These are phyloP conservation scores for Lanmaoa rubissima DNA, from an alignment of 768 basidiomycete genomes.

Conservation along the genomic window DNA sequence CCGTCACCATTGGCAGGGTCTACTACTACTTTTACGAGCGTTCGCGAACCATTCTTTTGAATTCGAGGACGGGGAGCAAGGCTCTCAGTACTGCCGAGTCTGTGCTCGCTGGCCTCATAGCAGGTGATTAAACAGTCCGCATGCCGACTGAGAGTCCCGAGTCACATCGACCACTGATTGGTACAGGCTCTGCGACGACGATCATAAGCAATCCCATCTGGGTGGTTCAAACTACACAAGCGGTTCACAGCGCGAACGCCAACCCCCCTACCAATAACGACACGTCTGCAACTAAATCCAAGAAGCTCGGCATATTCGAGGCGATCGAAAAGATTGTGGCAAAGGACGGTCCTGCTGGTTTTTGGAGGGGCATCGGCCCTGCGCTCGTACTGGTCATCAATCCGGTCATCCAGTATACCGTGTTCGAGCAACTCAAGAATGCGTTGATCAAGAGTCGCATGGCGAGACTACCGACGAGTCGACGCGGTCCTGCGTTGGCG, in stretches of 20 bases:
- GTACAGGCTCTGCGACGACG: constrained; percentile 80
- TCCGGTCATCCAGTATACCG: constrained; percentile 92
- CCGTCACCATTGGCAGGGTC: constrained; percentile 45
- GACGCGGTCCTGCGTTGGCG: constrained; percentile 42
- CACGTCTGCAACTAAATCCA: constrained; percentile 39
- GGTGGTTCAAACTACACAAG: constrained; percentile 93
- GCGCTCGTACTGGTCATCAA: constrained; percentile 93
- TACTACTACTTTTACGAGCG: constrained; percentile 94
- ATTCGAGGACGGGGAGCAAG: constrained; percentile 55
- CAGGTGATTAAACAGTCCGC: constrained; percentile 47
- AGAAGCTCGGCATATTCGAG: constrained; percentile 62
- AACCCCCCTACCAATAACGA: constrained; percentile 18
- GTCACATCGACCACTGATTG: neutral
- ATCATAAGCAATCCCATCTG: constrained; percentile 93
- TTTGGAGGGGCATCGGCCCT: constrained; percentile 93
- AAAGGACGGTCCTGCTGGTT: constrained; percentile 71
- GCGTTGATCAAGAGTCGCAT: constrained; percentile 63
- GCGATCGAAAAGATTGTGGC: constrained; percentile 67
- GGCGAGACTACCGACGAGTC: constrained; percentile 47
- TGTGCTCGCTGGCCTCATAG: constrained; percentile 83
- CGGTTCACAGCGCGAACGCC: constrained; percentile 54
- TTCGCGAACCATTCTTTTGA: constrained; percentile 56
- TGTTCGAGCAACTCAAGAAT: constrained; percentile 94
- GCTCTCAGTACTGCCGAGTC: constrained; percentile 84
- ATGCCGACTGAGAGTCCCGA: neutral